Evolutionary conservation across 208 protist species (phyloP).

Genomic region (Leptomonas pyrrhocoris): DNA sequence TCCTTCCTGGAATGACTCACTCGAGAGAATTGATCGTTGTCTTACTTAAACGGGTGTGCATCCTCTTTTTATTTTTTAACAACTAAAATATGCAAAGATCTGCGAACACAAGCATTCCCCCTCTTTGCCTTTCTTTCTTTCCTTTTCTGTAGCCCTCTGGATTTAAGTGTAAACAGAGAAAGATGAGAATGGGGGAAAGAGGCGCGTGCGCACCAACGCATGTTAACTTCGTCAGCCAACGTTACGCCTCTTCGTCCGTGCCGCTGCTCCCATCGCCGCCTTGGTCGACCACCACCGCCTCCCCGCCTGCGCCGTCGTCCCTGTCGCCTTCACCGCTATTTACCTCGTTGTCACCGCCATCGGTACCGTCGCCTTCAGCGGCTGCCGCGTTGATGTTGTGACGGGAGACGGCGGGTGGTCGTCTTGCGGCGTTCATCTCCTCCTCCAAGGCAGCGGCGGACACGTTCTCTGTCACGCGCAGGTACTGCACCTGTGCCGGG

Average conservation of each 20-base stretch:
- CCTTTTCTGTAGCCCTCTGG: too few species aligned
- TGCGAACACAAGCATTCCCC: too few species aligned
- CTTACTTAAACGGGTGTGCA: too few species aligned
- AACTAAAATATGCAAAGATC: too few species aligned
- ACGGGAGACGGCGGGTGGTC: neutral
- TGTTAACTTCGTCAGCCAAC: neutral
- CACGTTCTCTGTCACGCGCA: conserved; percentile 36
- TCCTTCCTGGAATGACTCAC: neutral
- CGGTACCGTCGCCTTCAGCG: neutral
- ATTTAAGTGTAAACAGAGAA: neutral
- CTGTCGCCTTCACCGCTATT: neutral
- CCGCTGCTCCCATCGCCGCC: conserved; percentile 1
- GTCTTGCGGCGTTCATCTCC: conserved; percentile 30
- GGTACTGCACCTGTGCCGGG: conserved; percentile 35
- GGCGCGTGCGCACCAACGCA: neutral
- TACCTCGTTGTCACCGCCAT: neutral
- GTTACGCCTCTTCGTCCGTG: conserved; percentile 29
- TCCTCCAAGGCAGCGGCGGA: conserved; percentile 36
- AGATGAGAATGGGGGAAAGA: neutral
- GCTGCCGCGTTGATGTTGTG: too few species aligned
- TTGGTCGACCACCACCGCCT: neutral
- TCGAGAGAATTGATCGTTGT: neutral
- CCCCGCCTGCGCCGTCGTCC: neutral
- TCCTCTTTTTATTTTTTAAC: too few species aligned
- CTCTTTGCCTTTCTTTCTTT: too few species aligned